Base-by-base conservation (phyloP, 352 stramenopile genomes). In the Phytophthora sansomeana region DNA sequence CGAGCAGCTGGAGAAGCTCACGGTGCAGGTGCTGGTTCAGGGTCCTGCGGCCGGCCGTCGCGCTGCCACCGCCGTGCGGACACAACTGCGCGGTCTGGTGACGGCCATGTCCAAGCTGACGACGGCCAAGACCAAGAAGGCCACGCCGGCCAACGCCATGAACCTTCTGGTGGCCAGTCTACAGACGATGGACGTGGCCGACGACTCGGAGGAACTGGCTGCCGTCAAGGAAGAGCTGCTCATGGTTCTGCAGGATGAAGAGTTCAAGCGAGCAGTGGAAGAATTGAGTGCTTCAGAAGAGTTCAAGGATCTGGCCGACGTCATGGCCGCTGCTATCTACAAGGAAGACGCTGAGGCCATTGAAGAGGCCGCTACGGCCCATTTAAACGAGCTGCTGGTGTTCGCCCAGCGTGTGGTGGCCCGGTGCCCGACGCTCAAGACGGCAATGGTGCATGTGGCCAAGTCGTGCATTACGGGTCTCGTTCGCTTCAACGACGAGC, bases 81-180 rank as follows among this genome's bases (percentile, higher is more conserved):
- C 57, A 44, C 78, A 83, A 24, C 63, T 90, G 32, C 74, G 62
- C 21, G 75, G 71, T 4, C 59, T 90, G 7, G 77, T 88, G n/a
- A 64, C 78, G 14, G 79, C 79, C 30, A 79, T 90, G 60, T 66
- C 77, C 17, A 85, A 83, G 67, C 64, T 88, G 9, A 73, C 77
- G 26, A 74, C 75, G 38, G 63, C 74, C 38, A 63, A 83, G 54
- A 69, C 64, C 26, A 72, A 80, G 67, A 57, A 75, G 58, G 64
- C 68, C 35, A 83, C 77, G 16, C 65, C 84, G 1, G 58, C 57
- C 29, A 74, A 80, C 28, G 66, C 77, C 16, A 55, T 90, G 46
- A 74, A 78, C 48, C 60, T 77, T 51, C 42, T 90, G 24, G 39
- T 72, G 42, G 67, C 62, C 28, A 76, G 59, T 26, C 67, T 91